A percentile compares a stretch with the other conserved stretches of the same genome.
Evolutionary conservation across 305 asterid genomes (phyloP).

Genomic region (Rubia tinctorum): DNA sequence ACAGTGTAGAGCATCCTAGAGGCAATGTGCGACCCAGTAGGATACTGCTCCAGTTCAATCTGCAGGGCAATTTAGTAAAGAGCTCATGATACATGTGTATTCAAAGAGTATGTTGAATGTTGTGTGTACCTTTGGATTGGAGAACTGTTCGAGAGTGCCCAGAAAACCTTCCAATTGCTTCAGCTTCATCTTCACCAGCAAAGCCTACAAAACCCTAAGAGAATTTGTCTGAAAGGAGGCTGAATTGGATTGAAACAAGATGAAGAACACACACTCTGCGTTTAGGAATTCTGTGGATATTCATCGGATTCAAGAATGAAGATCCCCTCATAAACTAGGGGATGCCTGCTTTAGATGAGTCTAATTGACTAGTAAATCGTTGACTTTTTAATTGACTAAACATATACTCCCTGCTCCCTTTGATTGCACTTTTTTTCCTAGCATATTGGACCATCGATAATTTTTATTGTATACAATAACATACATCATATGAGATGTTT

Average conservation of each 20-base stretch:
- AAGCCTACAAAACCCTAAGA: not conserved
- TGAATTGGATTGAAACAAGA: not conserved
- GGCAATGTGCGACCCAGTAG: conserved; percentile 96
- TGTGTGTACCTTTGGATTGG: conserved; percentile 50
- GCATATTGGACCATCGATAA: too few species aligned
- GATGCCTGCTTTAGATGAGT: not conserved
- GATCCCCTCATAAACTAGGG: not conserved
- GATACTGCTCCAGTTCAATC: conserved; percentile 94
- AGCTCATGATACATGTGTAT: not conserved
- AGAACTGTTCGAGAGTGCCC: conserved; percentile 72
- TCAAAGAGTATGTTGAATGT: too few species aligned
- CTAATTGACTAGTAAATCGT: not conserved
- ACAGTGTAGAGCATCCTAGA: conserved; percentile 88
- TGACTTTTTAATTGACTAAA: too few species aligned
- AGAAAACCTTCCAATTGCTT: conserved; percentile 64
- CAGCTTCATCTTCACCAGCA: conserved; percentile 56
- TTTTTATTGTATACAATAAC: too few species aligned
- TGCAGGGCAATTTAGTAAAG: conserved; percentile 22
- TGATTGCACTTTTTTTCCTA: too few species aligned
- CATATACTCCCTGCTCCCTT: too few species aligned
- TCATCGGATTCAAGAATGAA: not conserved
- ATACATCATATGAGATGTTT: too few species aligned
- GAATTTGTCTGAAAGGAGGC: not conserved
- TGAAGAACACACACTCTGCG: not conserved
- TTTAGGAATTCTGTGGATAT: not conserved